These are phyloP conservation scores for Tilletia caries DNA, from an alignment of 1,284 basidiomycete species.

Conservation along the genomic window DNA sequence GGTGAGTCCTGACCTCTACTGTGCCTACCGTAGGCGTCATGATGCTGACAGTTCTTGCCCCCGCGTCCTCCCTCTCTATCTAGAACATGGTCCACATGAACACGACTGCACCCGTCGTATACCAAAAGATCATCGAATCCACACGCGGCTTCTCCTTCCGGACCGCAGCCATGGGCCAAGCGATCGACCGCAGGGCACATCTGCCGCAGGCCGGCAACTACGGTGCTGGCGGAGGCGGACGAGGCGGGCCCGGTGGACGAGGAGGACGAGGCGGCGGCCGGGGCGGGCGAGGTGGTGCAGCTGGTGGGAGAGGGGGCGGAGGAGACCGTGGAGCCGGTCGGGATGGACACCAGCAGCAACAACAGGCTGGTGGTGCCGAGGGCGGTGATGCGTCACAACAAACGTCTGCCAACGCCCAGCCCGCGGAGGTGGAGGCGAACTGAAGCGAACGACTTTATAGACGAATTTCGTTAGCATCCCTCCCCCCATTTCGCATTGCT, in stretches of 20 bases:
- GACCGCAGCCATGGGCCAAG: constrained; percentile 83
- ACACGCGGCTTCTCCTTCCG: constrained; percentile 86
- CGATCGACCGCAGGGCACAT: constrained; percentile 64
- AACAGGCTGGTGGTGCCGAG: neutral
- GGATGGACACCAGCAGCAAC: neutral
- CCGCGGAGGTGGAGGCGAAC: too few relatives aligned
- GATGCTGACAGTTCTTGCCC: too few relatives aligned
- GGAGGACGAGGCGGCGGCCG: constrained; percentile 37
- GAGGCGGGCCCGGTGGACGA: constrained; percentile 26
- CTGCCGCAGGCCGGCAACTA: constrained; percentile 17
- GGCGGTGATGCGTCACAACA: neutral
- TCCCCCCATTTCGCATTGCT: too few relatives aligned
- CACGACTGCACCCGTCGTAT: constrained; percentile 80
- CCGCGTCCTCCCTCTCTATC: too few relatives aligned
- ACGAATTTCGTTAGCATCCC: too few relatives aligned
- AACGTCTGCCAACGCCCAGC: too few relatives aligned
- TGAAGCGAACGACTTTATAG: too few relatives aligned
- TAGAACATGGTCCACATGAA: constrained; percentile 94
- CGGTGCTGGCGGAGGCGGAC: constrained; percentile 23
- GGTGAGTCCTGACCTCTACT: constrained; percentile 56
- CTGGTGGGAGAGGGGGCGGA: constrained; percentile 10
- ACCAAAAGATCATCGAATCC: constrained; percentile 93
- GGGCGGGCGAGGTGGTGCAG: constrained; percentile 15
- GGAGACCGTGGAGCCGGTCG: neutral
- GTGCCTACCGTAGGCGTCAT: too few relatives aligned